A percentile compares a stretch with the other conserved stretches of the same genome.
Conservation (phyloP, 148 eudicot genomes). For the Rhododendron williamsianum region DNA sequence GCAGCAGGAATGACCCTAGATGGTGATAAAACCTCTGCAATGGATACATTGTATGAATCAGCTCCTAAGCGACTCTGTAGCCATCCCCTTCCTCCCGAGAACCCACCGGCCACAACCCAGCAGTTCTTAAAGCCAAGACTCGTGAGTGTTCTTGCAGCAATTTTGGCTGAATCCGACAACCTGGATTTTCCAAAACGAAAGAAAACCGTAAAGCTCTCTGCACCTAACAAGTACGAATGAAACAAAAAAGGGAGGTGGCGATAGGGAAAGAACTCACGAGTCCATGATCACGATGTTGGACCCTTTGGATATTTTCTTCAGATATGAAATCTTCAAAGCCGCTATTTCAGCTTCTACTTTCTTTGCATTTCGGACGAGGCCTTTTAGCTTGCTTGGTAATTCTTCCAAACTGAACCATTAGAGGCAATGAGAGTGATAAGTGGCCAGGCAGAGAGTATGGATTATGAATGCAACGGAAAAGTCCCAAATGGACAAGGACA, state of each 20-base stretch:
- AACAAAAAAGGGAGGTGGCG: neutral
- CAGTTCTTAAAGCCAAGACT: slow-evolving; percentile 70
- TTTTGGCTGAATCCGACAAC: slow-evolving; percentile 76
- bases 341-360: slow-evolving; percentile 87
- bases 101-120: slow-evolving; percentile 80
- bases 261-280: slow-evolving; percentile 53
- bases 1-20: slow-evolving; percentile 63
- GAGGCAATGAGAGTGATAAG: neutral
- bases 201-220: neutral
- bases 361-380: slow-evolving; percentile 58
- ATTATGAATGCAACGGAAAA: neutral
- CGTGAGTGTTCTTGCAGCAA: slow-evolving; percentile 69
- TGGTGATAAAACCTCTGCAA: slow-evolving; percentile 68
- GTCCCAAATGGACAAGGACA: neutral
- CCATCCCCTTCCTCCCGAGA: slow-evolving; percentile 92
- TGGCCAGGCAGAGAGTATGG: neutral
- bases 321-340: slow-evolving; percentile 84
- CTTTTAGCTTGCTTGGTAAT: slow-evolving; percentile 64
- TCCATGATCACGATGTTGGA: slow-evolving; percentile 87
- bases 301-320: slow-evolving; percentile 69
- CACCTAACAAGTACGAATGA: neutral
- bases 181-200: slow-evolving; percentile 26
- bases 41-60: slow-evolving; percentile 61
- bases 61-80: slow-evolving; percentile 75
- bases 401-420: slow-evolving; percentile 69